Conservation (phyloP, 257 asterid species). For the Capsicum rhomboideum region DNA sequence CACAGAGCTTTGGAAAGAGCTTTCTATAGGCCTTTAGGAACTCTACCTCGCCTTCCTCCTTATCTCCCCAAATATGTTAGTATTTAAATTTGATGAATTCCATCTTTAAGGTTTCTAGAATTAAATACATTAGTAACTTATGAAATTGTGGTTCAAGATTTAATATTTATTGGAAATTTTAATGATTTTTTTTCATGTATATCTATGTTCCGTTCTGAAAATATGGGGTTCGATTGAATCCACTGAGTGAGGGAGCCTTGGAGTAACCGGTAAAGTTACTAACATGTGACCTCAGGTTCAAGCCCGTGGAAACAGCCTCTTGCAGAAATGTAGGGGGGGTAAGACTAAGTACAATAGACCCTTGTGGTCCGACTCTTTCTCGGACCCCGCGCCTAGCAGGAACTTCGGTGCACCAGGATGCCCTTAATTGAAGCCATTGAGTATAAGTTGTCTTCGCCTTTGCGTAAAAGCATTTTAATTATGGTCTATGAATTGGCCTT, state of each 20-base stretch:
- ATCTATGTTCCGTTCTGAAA: background rate
- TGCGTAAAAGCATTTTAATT: background rate
- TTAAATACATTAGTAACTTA: too few relatives aligned
- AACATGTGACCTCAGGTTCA: too few relatives aligned
- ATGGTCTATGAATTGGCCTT: background rate
- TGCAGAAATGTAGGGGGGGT: too few relatives aligned
- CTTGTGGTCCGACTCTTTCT: too few relatives aligned
- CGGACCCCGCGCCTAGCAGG: too few relatives aligned
- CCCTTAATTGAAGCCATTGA: background rate
- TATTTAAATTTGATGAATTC: background rate
- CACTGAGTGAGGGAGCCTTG: too few relatives aligned
- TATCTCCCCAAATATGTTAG: conserved; percentile 84
- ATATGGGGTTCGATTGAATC: background rate
- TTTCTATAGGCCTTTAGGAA: conserved; percentile 72
- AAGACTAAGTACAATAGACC: too few relatives aligned
- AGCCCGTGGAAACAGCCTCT: too few relatives aligned
- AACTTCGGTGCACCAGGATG: too few relatives aligned
- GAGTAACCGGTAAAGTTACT: too few relatives aligned
- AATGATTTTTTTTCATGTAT: background rate
- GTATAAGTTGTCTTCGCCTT: background rate
- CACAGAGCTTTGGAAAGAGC: conserved; percentile 84
- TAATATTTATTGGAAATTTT: background rate
- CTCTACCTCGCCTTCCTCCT: conserved; percentile 90
- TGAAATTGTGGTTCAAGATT: too few relatives aligned
- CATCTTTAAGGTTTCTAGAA: background rate